Evolutionary conservation across 1,284 basidiomycete genomes (phyloP).

Genomic region (Melanopsichium pennsylvanicum): DNA sequence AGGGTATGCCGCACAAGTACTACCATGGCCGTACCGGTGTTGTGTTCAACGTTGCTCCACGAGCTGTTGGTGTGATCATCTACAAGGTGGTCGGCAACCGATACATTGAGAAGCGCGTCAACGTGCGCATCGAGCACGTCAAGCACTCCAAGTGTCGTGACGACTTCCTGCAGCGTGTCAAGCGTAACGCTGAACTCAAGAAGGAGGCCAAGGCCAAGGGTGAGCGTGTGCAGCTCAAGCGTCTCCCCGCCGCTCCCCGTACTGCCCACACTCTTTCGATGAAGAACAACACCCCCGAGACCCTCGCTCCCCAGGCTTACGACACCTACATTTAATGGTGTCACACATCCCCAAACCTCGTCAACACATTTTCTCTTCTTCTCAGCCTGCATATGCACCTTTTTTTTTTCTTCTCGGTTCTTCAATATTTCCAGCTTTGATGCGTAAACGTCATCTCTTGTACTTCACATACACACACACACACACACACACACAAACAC

Average conservation of each 20-base stretch:
- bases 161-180: conserved; percentile 96
- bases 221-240: conserved; percentile 85
- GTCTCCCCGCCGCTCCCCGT: conserved; percentile 84
- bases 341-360: conserved; percentile 2
- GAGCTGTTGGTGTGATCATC: conserved; percentile 93
- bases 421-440: conserved; percentile 11
- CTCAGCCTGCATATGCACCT: conserved; percentile 11
- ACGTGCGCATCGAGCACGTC: conserved; percentile 97
- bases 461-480: conserved; percentile 22
- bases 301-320: conserved; percentile 86
- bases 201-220: conserved; percentile 75
- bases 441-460: conserved; percentile 20
- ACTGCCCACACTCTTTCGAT: conserved; percentile 79
- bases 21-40: conserved; percentile 87
- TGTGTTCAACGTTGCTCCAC: conserved; percentile 95
- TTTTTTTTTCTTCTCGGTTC: conserved; percentile 4
- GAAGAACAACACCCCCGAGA: conserved; percentile 85
- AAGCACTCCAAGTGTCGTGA: conserved; percentile 98
- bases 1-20: conserved; percentile 98
- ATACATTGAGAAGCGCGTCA: conserved; percentile 99
- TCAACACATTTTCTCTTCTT: not conserved
- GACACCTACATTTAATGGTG: conserved; percentile 66
- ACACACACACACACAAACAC: too few relatives aligned
- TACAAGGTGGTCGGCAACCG: conserved; percentile 99
- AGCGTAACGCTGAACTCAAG: conserved; percentile 87